phyloP scores from a whole-genome alignment of 108 stramenopile species.

The Hondaea fermentalgiana region DNA sequence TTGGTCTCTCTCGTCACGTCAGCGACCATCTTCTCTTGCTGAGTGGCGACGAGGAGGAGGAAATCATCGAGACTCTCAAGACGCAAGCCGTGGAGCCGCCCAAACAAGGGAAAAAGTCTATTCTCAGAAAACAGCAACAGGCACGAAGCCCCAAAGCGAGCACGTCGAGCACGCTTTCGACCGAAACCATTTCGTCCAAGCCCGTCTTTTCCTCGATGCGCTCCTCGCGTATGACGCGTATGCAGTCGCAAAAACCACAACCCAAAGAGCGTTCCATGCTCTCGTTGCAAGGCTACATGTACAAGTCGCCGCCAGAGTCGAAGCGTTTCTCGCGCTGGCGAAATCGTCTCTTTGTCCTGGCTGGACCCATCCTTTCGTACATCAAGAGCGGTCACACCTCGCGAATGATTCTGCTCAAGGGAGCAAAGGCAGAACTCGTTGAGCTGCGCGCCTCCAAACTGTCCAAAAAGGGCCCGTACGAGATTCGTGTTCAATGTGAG shows the following conservation, averaged over 20 bases:
- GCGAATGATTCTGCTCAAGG: not conserved
- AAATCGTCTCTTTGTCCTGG: not conserved
- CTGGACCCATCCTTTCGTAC: not conserved
- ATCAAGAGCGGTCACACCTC: not conserved
- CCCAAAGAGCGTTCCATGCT: not conserved
- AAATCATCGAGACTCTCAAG: not conserved
- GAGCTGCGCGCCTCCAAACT: not conserved
- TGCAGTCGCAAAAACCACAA: not conserved
- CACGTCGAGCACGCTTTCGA: not conserved
- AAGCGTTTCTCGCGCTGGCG: not conserved
- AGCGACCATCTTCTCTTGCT: not conserved
- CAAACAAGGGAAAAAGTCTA: not conserved
- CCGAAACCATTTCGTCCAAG: not conserved
- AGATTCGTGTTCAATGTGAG: not conserved
- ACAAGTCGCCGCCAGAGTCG: not conserved
- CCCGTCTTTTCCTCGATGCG: not conserved
- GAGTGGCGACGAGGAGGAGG: not conserved
- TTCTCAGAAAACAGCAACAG: not conserved
- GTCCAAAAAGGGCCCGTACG: not conserved
- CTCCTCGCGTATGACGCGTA: not conserved
- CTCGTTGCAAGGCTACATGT: slow-evolving; percentile 3
- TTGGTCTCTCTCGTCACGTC: not conserved
- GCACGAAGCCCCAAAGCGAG: not conserved
- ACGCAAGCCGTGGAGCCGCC: not conserved
- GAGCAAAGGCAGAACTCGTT: not conserved